Base-by-base conservation (phyloP, 345 rosid species). In the Pistacia vera region DNA sequence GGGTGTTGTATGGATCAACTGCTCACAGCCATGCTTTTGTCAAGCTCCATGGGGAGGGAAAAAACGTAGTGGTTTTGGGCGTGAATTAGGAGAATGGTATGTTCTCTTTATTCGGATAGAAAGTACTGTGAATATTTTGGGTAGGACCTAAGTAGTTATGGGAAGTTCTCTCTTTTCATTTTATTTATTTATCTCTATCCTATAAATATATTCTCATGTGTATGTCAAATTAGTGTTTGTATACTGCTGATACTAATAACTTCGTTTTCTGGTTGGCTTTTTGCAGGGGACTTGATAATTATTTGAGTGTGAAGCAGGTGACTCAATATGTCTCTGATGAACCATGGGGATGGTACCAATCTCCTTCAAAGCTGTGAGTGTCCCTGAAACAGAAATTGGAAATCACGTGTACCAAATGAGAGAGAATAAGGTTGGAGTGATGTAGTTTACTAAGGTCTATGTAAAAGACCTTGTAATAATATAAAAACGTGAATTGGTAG, bases 21-120 rank as follows among this genome's bases (percentile, higher is more conserved):
- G 99, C 83, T 94, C 99, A 36, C 99, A 94, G 86, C 98, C 98
- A 76, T 90, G 98, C 85, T 96, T 96, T 87, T 81, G 84, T 78
- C 99, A 96, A 75, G 98, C 98, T 61, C 99, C 99, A 65, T 96
- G 99, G 99, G 99, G 99, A 58, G 98, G 99, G 79, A 83, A 85
- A 75, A 94, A 96, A 79, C 97, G 93, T 75, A 96, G 97, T 74
- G 99, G 98, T 22, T 96, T 91, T 79, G 98, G 99, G n/a, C 97
- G 97, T 77, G 99, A 94, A 81, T 84, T 93, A 75, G 98, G 99
- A 61, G 95, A 92, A 90, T 92, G 98, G 99, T 94, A 82, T 60
- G 84, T 58, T 61, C 18, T 61, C 18, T 70, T 60, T 62, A 30
- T 75, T 33, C 68, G 22, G 11, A 41, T 30, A 63, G 5, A 41